Base-by-base conservation (phyloP, 768 basidiomycete genomes). In the Tricholoma flavovirens region DNA sequence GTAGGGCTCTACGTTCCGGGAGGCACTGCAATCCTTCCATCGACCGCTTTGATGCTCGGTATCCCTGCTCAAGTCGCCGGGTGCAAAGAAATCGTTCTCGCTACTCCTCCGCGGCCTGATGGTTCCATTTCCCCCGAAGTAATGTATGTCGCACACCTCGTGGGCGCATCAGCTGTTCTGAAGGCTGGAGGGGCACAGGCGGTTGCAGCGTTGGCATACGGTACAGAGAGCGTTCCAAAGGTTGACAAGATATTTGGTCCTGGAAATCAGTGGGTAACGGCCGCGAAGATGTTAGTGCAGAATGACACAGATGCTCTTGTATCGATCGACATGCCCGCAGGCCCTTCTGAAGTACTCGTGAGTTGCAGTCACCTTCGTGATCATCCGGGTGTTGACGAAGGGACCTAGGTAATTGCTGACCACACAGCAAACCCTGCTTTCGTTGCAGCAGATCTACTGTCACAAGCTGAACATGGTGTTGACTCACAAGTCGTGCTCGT, bases 161-260 rank as follows among this genome's bases (percentile, higher is more conserved):
- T 93, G 19, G 95, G 96, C 36, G 96, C 92, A 1, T 87, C 90
- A 5, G 88, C 88, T 30, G 84, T 99, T 57, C 78, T 99, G 58
- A 92, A 90, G 69, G 97, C 96, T 15, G 97, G 97, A 38, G 97
- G 97, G 11, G 96, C 91, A 15, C 97, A 99, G 67, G 97, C 97
- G 10, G 80, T 98, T 15, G 92, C 94, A 22, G 95, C 97, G 0
- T 79, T 99, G 75, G 97, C 97, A 1, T 98, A 98, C 68, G 97
- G 97, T 17, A 99, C 97, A 5, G 79, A 90, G 68, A 88, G 88
- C 4, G 93, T 95, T 5, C 93, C 94, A 14, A 98, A 99, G 73
- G 96, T 98, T 22, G 97, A 99, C 78, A 99, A 99, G 76, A 94
- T 99, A 63, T 96, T 98, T 66, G 97, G 97, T 8, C 97, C 97